Evolutionary conservation across 208 protist species (phyloP).

Genomic region (Acanthamoeba lugdunensis): DNA sequence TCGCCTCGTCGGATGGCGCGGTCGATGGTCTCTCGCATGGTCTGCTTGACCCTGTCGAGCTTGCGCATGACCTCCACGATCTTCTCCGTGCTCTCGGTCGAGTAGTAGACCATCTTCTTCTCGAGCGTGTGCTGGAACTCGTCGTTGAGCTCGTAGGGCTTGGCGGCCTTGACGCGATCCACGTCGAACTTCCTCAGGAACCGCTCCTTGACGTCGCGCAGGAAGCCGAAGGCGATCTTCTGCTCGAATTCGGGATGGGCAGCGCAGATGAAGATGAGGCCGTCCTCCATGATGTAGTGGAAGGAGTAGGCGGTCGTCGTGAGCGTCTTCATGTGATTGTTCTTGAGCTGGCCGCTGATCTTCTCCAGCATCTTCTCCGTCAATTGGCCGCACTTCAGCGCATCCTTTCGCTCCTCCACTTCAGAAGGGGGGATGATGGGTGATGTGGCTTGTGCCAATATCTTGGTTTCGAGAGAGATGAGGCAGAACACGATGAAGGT

Average conservation of each 20-base stretch:
- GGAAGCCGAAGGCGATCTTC: constrained; percentile 57
- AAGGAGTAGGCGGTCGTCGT: constrained; percentile 39
- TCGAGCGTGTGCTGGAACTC: constrained; percentile 64
- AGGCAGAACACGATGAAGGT: constrained; percentile 53
- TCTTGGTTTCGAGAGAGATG: constrained; percentile 39
- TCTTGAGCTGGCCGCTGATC: constrained; percentile 66
- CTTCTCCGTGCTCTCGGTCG: constrained; percentile 66
- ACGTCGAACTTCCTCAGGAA: constrained; percentile 40
- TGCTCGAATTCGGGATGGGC: constrained; percentile 60
- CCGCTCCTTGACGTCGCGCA: constrained; percentile 49
- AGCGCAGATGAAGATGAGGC: constrained; percentile 47
- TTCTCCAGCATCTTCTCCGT: constrained; percentile 68
- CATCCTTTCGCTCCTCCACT: constrained; percentile 57
- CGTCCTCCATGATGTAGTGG: constrained; percentile 69
- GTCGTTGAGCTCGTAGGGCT: constrained; percentile 45
- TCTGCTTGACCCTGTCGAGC: constrained; percentile 64
- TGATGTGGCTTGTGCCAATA: constrained; percentile 28
- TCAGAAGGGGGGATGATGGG: constrained; percentile 29
- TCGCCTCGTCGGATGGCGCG: constrained; percentile 62
- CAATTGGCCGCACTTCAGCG: constrained; percentile 61
- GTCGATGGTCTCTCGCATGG: constrained; percentile 54
- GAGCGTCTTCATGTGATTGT: constrained; percentile 69
- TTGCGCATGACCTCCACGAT: constrained; percentile 64
- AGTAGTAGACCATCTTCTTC: constrained; percentile 70
- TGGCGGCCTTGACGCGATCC: constrained; percentile 48